Percentiles rank a stretch among this genome's conserved stretches.
Conservation (phyloP, 139 green algal species). For the Bryopsis sp. region DNA sequence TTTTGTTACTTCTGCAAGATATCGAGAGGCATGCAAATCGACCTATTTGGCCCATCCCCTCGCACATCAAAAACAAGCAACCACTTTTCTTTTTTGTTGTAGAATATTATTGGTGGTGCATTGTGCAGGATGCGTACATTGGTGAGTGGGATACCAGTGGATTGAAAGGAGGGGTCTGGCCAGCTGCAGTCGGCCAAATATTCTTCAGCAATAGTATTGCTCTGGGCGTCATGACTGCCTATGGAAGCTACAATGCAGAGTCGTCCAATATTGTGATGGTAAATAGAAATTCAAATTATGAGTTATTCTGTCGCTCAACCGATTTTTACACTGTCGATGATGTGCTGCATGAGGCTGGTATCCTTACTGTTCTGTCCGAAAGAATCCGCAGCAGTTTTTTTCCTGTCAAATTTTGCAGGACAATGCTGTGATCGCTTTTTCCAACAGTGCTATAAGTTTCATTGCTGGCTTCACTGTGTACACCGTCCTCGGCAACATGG, state of each 20-base stretch:
- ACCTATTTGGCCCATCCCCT: neutral
- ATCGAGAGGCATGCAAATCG: neutral
- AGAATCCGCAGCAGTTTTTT: constrained; percentile 7
- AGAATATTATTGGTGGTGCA: neutral
- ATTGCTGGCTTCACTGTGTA: constrained; percentile 25
- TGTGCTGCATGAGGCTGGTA: neutral
- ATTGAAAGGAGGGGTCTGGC: constrained; percentile 6
- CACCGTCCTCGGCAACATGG: constrained; percentile 27
- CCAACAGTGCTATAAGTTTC: constrained; percentile 20
- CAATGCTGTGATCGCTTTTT: neutral
- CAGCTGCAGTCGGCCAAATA: constrained; percentile 21
- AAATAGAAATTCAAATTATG: neutral
- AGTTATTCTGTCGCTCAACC: neutral
- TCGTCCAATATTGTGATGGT: constrained; percentile 9
- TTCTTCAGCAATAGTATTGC: constrained; percentile 18
- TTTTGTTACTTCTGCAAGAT: neutral
- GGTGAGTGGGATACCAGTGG: constrained; percentile 14
- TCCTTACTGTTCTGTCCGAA: neutral
- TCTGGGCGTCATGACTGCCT: constrained; percentile 20
- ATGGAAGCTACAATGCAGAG: constrained; percentile 12
- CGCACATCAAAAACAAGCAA: neutral
- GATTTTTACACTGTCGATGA: neutral
- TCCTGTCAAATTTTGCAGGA: neutral
- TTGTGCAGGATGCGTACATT: constrained; percentile 18
- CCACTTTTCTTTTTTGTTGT: neutral